These are phyloP conservation scores for Aspergillus viridinutans DNA, from an alignment of 2,329 filamentous ascomycete genomes.

Conservation along the genomic window DNA sequence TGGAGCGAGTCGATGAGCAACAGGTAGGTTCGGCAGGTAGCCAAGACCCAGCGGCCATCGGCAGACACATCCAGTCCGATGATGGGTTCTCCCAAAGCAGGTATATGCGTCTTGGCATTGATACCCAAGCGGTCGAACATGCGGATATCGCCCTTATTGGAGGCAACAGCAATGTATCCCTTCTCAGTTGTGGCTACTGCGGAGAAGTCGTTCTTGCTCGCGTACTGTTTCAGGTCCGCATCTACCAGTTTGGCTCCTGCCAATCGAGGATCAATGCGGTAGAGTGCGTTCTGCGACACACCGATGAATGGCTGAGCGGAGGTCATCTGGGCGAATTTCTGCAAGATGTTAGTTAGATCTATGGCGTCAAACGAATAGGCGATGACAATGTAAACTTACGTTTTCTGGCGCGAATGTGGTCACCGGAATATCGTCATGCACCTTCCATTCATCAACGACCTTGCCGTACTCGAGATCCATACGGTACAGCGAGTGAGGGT, in stretches of 20 bases:
- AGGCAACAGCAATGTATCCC: slow-evolving; percentile 93
- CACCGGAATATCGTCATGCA: slow-evolving; percentile 93
- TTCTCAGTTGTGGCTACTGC: slow-evolving; percentile 91
- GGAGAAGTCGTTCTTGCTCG: slow-evolving; percentile 95
- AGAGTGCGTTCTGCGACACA: slow-evolving; percentile 87
- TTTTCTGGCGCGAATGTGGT: slow-evolving; percentile 89
- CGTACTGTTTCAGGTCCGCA: slow-evolving; percentile 89
- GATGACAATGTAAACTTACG: slow-evolving; percentile 36
- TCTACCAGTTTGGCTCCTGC: slow-evolving; percentile 91
- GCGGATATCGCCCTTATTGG: slow-evolving; percentile 95
- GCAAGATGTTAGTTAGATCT: slow-evolving; percentile 22
- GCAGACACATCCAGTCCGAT: slow-evolving; percentile 92
- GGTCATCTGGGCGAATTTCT: slow-evolving; percentile 97
- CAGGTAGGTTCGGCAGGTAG: slow-evolving; percentile 89
- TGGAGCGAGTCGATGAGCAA: slow-evolving; percentile 89
- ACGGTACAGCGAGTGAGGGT: slow-evolving; percentile 87
- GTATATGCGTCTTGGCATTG: slow-evolving; percentile 95
- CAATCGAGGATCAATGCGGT: slow-evolving; percentile 86
- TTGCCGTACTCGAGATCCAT: slow-evolving; percentile 99
- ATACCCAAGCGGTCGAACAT: slow-evolving; percentile 95
- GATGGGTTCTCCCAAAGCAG: slow-evolving; percentile 90
- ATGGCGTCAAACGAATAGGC: background rate
- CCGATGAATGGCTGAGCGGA: slow-evolving; percentile 92
- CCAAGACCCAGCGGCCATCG: slow-evolving; percentile 91
- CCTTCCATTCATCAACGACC: slow-evolving; percentile 97